Conservation (phyloP, 257 asterid species). For the Ocimum tenuiflorum region DNA sequence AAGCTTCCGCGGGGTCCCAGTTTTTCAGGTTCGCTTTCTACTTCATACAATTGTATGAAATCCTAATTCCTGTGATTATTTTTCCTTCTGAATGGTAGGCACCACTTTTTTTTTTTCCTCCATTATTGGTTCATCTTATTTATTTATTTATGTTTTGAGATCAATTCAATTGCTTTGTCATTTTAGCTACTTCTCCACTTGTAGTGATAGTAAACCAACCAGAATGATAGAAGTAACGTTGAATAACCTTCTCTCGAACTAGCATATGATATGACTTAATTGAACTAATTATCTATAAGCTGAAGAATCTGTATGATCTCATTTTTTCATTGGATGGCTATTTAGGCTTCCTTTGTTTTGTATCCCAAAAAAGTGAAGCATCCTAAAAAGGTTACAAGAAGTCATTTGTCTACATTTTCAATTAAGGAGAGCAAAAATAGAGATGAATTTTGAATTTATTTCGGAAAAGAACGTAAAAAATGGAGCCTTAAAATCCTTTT, state of each 20-base stretch:
- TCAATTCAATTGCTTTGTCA: background rate
- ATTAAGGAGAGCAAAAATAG: no score
- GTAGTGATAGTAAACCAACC: background rate
- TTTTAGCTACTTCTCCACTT: background rate
- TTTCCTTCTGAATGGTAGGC: background rate
- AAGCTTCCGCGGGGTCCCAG: slow-evolving; percentile 83
- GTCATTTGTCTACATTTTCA: no score
- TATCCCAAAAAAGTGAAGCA: no score
- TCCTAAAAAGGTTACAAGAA: no score
- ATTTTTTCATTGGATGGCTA: background rate
- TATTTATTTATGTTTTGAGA: background rate
- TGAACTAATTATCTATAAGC: background rate
- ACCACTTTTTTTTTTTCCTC: background rate
- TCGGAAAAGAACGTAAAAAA: no score
- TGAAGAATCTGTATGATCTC: background rate
- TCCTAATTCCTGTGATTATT: background rate
- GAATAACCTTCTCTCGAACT: background rate
- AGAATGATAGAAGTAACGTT: background rate
- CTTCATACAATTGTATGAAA: background rate
- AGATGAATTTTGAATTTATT: no score
- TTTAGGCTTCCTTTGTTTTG: no score
- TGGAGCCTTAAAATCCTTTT: no score
- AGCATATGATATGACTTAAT: background rate
- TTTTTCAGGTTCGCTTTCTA: slow-evolving; percentile 60
- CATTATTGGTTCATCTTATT: no score